These are phyloP conservation scores for Mycena capillaripes DNA, from an alignment of 768 basidiomycete species.

Conservation along the genomic window DNA sequence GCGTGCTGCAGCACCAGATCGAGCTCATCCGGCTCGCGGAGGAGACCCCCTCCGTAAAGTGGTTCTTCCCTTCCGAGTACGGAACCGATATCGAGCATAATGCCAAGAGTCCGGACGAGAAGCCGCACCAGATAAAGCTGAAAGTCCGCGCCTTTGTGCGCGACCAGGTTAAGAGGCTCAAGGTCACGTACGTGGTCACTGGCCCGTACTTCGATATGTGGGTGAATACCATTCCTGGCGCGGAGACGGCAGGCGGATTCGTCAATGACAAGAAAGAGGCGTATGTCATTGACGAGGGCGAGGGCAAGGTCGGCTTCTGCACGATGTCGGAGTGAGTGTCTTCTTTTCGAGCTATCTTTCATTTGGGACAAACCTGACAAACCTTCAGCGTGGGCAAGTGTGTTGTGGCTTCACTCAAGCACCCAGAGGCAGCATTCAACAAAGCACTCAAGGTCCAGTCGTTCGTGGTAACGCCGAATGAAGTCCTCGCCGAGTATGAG, in stretches of 20 bases:
- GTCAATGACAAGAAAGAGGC: conserved; percentile 13
- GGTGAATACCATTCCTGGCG: background rate
- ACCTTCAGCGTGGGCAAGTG: conserved; percentile 6
- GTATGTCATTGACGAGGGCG: background rate
- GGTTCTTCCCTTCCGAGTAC: conserved; percentile 18
- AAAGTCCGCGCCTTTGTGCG: conserved; percentile 7
- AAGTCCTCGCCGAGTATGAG: conserved; percentile 13
- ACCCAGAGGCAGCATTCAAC: conserved; percentile 5
- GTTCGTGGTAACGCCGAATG: conserved; percentile 9
- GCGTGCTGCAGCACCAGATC: conserved; percentile 12
- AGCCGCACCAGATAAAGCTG: conserved; percentile 14
- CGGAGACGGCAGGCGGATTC: conserved; percentile 1
- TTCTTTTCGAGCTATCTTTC: background rate
- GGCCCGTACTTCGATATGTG: conserved; percentile 22
- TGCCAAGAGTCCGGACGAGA: conserved; percentile 12
- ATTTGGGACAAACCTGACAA: background rate
- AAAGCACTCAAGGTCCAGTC: conserved; percentile 21
- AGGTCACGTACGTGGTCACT: conserved; percentile 19
- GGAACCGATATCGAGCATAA: conserved; percentile 18
- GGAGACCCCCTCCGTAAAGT: conserved; percentile 1
- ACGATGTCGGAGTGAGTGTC: conserved; percentile 21
- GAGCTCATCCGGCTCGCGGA: conserved; percentile 12
- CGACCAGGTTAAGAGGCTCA: conserved; percentile 2
- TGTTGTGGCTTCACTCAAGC: background rate
- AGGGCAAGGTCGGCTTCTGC: conserved; percentile 5